Evolutionary conservation across 345 rosid species (phyloP).

Genomic region (Eucalyptus tenuipes): DNA sequence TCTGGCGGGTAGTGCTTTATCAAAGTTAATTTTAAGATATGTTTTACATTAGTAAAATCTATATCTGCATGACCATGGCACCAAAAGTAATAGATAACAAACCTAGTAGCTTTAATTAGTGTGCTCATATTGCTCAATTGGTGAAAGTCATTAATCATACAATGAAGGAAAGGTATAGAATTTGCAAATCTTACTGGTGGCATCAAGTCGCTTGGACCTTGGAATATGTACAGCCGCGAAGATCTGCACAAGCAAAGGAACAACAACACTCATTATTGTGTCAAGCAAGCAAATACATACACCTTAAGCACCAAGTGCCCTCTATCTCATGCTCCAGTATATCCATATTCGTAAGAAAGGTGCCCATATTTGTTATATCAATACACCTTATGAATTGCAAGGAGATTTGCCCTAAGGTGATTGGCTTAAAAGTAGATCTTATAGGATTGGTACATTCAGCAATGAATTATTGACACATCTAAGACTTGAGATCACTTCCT

Average conservation of each 20-base stretch:
- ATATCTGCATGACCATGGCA: not conserved
- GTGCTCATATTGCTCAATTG: not conserved
- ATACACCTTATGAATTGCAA: not conserved
- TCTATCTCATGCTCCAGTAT: not conserved
- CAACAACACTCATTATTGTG: not conserved
- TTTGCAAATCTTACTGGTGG: conserved; percentile 46
- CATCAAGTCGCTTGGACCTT: conserved; percentile 88
- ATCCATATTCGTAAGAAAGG: not conserved
- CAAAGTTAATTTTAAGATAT: not conserved
- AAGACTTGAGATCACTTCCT: not conserved
- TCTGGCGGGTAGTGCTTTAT: not conserved
- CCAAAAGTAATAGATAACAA: not conserved
- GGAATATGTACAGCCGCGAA: conserved; percentile 76
- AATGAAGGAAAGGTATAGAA: not conserved
- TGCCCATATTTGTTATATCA: not conserved
- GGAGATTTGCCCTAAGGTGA: not conserved
- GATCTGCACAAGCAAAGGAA: conserved; percentile 24
- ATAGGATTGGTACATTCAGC: not conserved
- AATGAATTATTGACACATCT: not conserved
- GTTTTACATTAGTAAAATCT: not conserved
- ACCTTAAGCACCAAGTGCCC: not conserved
- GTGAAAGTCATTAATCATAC: not conserved
- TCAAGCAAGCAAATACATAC: not conserved
- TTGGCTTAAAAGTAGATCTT: not conserved
- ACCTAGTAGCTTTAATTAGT: not conserved